Evolutionary conservation across 345 rosid genomes (phyloP), one percentile per base, ranked within the genome.

Genomic region (Eucalyptus polyanthemos): DNA sequence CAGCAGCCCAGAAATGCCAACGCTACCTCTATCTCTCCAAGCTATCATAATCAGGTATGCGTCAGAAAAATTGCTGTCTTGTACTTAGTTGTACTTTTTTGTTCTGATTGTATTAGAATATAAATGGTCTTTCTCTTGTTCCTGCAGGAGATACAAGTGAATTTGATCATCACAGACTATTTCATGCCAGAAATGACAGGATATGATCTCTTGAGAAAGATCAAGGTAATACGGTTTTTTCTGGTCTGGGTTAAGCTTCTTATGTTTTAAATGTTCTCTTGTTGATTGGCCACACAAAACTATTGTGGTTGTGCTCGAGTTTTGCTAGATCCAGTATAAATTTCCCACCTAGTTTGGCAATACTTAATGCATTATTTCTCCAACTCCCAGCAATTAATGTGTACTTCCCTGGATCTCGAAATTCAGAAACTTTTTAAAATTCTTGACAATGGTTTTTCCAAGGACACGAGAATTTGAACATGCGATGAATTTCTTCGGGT

Each of bases 151-250:
- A 54, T 93, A 25, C 93, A 93, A 92, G 94, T 98, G 7, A 95
- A 94, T 92, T 90, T 98, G 90, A 97, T 98, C 86, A 96, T 98
- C 45, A 98, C 99, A 72, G 99, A 98, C 92, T 98, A 98, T 65
- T 96, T 97, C 86, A 98, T 97, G 99, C 99, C 99, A 29, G 99
- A 97, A 22, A 97, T 97, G 98, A 95, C 98, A 14, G 99, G 99
- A 89, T 96, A 96, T 89, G 99, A 98, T 94, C 97, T 98, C 17
- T 94, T 98, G 19, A 95, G 94, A 92, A 97, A 90, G 90, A 93
- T 98, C 54, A 98, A 97, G 97, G 98, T 96, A 93, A 83, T 49
- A 37, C 22, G 42, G 10, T 7, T 31, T 56, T 51, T 19, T 25
- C 87, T 9, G 44, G 45, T 86, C 62, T 25, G 40, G 27, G 47